These are phyloP conservation scores for Pseudonectria foliicola DNA, from an alignment of 2,329 filamentous ascomycete species.

Conservation along the genomic window DNA sequence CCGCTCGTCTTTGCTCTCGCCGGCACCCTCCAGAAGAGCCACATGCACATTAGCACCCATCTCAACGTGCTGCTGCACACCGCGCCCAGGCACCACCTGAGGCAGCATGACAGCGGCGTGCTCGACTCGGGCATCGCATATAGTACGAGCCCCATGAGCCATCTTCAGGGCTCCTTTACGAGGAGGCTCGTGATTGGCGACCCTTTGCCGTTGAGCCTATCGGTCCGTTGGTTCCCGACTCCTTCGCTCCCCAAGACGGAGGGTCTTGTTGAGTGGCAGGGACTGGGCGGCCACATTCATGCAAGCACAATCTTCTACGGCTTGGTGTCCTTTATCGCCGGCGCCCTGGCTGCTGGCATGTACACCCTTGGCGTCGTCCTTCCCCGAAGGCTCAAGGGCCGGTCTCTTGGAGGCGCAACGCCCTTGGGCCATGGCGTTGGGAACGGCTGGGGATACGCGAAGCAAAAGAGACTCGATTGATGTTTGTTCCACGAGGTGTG, in stretches of 20 bases:
- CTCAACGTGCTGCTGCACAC: conserved; percentile 83
- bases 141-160: conserved; percentile 64
- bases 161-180: conserved; percentile 44
- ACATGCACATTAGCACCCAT: conserved; percentile 83
- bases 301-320: conserved; percentile 58
- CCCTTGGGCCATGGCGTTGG: conserved; percentile 47
- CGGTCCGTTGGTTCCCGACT: conserved; percentile 79
- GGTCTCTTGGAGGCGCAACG: conserved; percentile 49
- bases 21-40: conserved; percentile 79
- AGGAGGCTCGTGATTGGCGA: conserved; percentile 81
- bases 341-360: conserved; percentile 44
- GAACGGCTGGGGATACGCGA: conserved; percentile 49
- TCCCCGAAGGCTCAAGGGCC: conserved; percentile 43
- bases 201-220: conserved; percentile 68
- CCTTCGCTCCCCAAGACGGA: conserved; percentile 62
- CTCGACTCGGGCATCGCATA: conserved; percentile 86
- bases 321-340: conserved; percentile 51
- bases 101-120: conserved; percentile 64
- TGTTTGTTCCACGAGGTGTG: conserved; percentile 4
- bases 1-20: conserved; percentile 84
- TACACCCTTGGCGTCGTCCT: conserved; percentile 57
- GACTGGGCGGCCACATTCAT: conserved; percentile 57
- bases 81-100: conserved; percentile 54
- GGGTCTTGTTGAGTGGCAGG: conserved; percentile 57
- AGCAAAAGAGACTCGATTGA: conserved; percentile 42